Evolutionary conservation across 1,284 basidiomycete genomes (phyloP), one percentile per base, ranked within the genome.

Genomic region (Trichosporon asahii): DNA sequence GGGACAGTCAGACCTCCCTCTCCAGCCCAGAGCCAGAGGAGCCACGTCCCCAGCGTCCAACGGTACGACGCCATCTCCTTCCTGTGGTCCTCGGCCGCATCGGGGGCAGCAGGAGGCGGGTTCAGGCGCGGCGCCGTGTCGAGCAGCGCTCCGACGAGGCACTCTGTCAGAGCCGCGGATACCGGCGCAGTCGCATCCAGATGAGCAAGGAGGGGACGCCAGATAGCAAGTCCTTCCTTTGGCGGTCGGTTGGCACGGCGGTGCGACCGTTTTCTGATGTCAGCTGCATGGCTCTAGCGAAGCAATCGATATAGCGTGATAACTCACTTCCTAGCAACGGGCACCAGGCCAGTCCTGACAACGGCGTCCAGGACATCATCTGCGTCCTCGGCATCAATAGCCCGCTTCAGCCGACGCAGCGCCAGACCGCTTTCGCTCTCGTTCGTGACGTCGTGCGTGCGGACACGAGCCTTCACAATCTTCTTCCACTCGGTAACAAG

Each of bases 251-350:
- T 72, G 2, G 69, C 60, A 1, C 31, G 46, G 11, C 40, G 65
- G 7, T 55, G 29, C 2, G 73, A 66, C 3, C 73, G 71, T 33
- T 74, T 74, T 29, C 72, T 70, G 64, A 21, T 14, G 67, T 71
- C 46, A 71, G 70, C 44, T 35, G 1, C 18, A n/a, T 18, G 15
- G 5, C 1, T 5, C 2, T 7, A 44, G 9, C 15, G n/a, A n/a
- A n/a, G n/a, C n/a, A n/a, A n/a, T 8, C 15, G 18, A 3, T 4
- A n/a, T 8, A 18, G 2, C 40, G 18, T 25, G 9, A 8, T 9
- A 18, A 76, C 88, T 74, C 72, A 93, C 94, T 89, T 93, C 82
- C 89, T 90, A 0, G 91, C 90, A 2, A 91, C 76, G 3, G 94
- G 93, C 2, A 96, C 89, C 5, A 95, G 83, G 88, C 91, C 77